Base-by-base conservation (phyloP, 2,329 filamentous ascomycete species). In the Clonostachys byssicola region DNA sequence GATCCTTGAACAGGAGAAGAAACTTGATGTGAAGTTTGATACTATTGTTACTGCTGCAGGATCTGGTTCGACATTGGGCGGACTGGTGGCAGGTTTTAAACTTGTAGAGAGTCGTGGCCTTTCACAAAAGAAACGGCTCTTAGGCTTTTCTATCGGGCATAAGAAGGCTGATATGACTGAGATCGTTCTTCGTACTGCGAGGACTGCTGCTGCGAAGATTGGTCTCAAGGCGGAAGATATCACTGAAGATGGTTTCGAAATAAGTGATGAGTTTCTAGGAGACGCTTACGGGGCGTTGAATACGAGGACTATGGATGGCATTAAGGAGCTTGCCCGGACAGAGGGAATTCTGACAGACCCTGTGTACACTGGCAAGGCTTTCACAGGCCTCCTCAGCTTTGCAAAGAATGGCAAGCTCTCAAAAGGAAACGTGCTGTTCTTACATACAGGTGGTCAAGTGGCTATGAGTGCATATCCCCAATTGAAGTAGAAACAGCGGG, bases 31-130 rank as follows among this genome's bases (percentile, higher is more conserved):
- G 3, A 79, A 78, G 56, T 86, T 84, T 56, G 78, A 83, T 52
- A 78, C 73, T 1, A 59, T 86, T 2, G 61, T 85, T 40, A 81
- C 83, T 9, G 85, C 81, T 55, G 78, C 77, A 6, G 83, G 85
- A 6, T 86, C 82, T 1, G 83, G 83, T 5, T 78, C 73, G 10
- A 86, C 83, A 1, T 73, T 85, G 59, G 83, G 78, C 2, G 83
- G 83, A 5, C 81, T 87, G 70, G 70, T 86, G 12, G 82, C 81
- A 0, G 83, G 83, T 0, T 85, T 85, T 59, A 83, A 83, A 64
- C 62, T 83, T n/a, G 61, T 73, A 5, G 70, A 81, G 59, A 59
- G 59, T 46, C 43, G 52, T 53, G 62, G 68, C 5, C 7, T 40
- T 5, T 18, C 18, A 13, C 12, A 36, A 12, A 13, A 6, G 12